Conservation (phyloP, 768 basidiomycete genomes). For the Pisolithus sp. region DNA sequence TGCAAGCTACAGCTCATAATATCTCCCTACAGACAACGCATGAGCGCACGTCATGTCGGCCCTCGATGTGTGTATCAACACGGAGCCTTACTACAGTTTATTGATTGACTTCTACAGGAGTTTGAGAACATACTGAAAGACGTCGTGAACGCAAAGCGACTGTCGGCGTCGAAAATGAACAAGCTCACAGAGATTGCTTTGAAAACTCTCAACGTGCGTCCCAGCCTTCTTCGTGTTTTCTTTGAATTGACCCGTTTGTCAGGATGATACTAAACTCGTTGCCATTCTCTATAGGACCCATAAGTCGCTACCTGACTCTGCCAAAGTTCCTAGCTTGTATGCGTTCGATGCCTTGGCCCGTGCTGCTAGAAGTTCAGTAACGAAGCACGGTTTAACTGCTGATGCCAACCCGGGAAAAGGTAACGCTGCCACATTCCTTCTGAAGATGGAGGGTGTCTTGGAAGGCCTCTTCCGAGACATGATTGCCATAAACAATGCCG, state of each 20-base stretch:
- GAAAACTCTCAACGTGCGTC: slow-evolving; percentile 68
- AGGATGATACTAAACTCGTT: slow-evolving; percentile 86
- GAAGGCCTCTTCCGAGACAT: slow-evolving; percentile 88
- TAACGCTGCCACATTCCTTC: slow-evolving; percentile 76
- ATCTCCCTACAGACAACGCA: slow-evolving; percentile 10
- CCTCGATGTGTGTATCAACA: slow-evolving; percentile 31
- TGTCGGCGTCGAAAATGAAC: slow-evolving; percentile 84
- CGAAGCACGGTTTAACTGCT: slow-evolving; percentile 55
- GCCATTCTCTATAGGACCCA: slow-evolving; percentile 86
- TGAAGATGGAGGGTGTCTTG: slow-evolving; percentile 85
- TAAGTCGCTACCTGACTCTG: slow-evolving; percentile 58
- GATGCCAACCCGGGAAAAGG: slow-evolving; percentile 53
- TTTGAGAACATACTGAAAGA: slow-evolving; percentile 80
- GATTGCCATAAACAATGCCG: slow-evolving; percentile 53
- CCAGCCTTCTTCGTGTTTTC: not conserved
- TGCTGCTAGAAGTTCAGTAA: slow-evolving; percentile 63
- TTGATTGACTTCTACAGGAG: slow-evolving; percentile 40
- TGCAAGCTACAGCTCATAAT: slow-evolving; percentile 10
- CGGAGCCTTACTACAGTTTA: not conserved
- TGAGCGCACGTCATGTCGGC: slow-evolving; percentile 31
- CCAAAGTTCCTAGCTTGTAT: slow-evolving; percentile 86
- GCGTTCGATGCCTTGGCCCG: slow-evolving; percentile 90
- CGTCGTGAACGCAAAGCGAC: slow-evolving; percentile 72
- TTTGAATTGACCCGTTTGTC: slow-evolving; percentile 1
- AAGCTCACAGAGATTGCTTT: slow-evolving; percentile 70